Evolutionary conservation across 306 rosid species (phyloP), one percentile per base, ranked within the genome.

Genomic region (Clitoria ternatea): DNA sequence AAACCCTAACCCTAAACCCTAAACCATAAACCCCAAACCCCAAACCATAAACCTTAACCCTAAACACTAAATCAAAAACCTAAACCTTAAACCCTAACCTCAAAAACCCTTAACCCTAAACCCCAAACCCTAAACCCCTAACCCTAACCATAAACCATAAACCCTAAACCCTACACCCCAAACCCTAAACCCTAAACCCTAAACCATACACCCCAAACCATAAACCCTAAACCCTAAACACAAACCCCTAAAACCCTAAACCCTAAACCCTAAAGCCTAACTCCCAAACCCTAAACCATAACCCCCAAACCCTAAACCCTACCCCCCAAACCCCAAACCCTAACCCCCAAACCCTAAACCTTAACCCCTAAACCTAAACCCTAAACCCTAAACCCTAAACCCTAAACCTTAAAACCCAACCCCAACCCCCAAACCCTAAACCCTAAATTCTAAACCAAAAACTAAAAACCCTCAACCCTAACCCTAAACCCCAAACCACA

Each of bases 1-100:
- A 39, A 70, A 24, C 75, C 66, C 66, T 36, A 70, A 56, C 67
- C 67, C 67, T 56, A 55, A 54, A 70, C 66, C 66, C 66, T 12
- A 68, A 68, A 49, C 73, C 61, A 61, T 49, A 48, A 68, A 68
- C 73, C 59, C 45, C 17, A 48, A 48, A 45, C 72, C 42, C 40
- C 26, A 44, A 66, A 45, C 72, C 72, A 40, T 13, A 69, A 69
- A 32, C 62, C 74, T 27, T 18, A 19, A 69, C 22, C 70, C 57
- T 27, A 13, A 39, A 70, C n/a, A n/a, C n/a, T n/a, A n/a, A n/a
- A n/a, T n/a, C n/a, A n/a, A n/a, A n/a, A n/a, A n/a, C n/a, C n/a
- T n/a, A n/a, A n/a, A n/a, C n/a, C n/a, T n/a, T n/a, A n/a, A n/a
- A n/a, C n/a, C n/a, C n/a, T n/a, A n/a, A n/a, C n/a, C n/a, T n/a